Evolutionary conservation across 108 stramenopile genomes (phyloP).

Genomic region (Asterionellopsis glacialis): DNA sequence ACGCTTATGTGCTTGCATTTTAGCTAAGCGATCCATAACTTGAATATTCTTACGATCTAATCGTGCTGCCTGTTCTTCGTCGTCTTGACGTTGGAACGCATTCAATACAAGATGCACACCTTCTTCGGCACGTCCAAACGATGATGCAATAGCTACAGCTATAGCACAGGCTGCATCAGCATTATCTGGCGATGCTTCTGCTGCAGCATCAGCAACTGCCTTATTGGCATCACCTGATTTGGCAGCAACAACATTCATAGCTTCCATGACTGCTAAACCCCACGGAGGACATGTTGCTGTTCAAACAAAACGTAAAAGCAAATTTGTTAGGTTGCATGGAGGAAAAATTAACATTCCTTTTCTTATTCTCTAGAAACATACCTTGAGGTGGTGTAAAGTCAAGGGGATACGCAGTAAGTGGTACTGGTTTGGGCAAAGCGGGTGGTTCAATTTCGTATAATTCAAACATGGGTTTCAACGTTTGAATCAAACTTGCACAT

Average conservation of each 20-base stretch:
- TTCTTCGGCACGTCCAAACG: slow-evolving; percentile 27
- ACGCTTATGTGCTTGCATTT: slow-evolving; percentile 78
- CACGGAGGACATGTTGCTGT: slow-evolving; percentile 60
- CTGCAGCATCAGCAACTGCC: slow-evolving; percentile 6
- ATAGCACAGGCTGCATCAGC: not conserved
- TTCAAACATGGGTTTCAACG: slow-evolving; percentile 57
- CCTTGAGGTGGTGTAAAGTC: slow-evolving; percentile 77
- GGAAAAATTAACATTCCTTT: slow-evolving; percentile 1
- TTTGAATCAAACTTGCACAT: slow-evolving; percentile 70
- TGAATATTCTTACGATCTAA: slow-evolving; percentile 85
- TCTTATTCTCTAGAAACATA: slow-evolving; percentile 9
- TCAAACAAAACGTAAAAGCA: slow-evolving; percentile 6
- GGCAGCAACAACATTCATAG: slow-evolving; percentile 49
- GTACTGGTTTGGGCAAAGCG: slow-evolving; percentile 52
- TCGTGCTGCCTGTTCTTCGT: slow-evolving; percentile 77
- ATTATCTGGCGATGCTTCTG: not conserved
- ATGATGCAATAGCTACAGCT: slow-evolving; percentile 6
- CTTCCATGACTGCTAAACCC: slow-evolving; percentile 70
- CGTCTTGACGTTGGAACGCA: slow-evolving; percentile 78
- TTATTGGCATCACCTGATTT: slow-evolving; percentile 17
- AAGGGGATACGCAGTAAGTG: slow-evolving; percentile 76
- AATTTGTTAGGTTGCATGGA: not conserved
- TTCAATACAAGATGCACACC: slow-evolving; percentile 50
- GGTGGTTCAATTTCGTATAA: slow-evolving; percentile 55
- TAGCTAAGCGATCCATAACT: slow-evolving; percentile 84